A percentile compares a stretch with the other conserved stretches of the same genome.
phyloP scores from a whole-genome alignment of 768 basidiomycete genomes.

The Lactifluus hygrophoroides region DNA sequence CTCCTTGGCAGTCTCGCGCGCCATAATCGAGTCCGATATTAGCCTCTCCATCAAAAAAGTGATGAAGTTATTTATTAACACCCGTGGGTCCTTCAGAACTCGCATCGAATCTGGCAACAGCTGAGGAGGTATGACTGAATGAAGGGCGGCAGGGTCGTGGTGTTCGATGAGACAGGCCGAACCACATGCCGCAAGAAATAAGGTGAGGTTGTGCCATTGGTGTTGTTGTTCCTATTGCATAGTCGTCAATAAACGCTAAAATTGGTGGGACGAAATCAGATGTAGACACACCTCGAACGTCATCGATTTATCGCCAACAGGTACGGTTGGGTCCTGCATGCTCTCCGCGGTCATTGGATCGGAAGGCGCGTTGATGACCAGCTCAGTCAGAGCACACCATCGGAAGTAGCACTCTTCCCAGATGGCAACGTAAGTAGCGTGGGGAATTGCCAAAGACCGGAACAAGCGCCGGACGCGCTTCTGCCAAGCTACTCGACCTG shows the following conservation, averaged over 20 bases:
- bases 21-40: constrained; percentile 49
- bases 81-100: constrained; percentile 47
- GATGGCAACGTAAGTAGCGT: constrained; percentile 62
- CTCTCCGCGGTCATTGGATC: constrained; percentile 27
- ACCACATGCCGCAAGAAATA: constrained; percentile 69
- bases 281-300: constrained; percentile 30
- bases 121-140: constrained; percentile 44
- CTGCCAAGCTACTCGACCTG: constrained; percentile 73
- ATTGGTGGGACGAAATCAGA: not conserved
- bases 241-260: constrained; percentile 12
- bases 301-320: constrained; percentile 31
- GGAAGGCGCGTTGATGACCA: constrained; percentile 35
- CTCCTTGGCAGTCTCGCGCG: constrained; percentile 74
- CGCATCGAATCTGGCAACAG: constrained; percentile 67
- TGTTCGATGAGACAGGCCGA: constrained; percentile 53
- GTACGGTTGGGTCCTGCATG: constrained; percentile 24
- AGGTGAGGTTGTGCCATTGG: constrained; percentile 80
- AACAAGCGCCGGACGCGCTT: constrained; percentile 70
- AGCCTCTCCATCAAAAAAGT: constrained; percentile 61
- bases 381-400: constrained; percentile 59
- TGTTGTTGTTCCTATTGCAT: constrained; percentile 57
- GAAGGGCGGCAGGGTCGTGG: constrained; percentile 41
- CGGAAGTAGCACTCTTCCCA: constrained; percentile 80
- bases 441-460: constrained; percentile 52
- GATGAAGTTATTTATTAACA: constrained; percentile 58